phyloP scores from a whole-genome alignment of 805 yeast species.

The Tetrapisispora taiwanensis region DNA sequence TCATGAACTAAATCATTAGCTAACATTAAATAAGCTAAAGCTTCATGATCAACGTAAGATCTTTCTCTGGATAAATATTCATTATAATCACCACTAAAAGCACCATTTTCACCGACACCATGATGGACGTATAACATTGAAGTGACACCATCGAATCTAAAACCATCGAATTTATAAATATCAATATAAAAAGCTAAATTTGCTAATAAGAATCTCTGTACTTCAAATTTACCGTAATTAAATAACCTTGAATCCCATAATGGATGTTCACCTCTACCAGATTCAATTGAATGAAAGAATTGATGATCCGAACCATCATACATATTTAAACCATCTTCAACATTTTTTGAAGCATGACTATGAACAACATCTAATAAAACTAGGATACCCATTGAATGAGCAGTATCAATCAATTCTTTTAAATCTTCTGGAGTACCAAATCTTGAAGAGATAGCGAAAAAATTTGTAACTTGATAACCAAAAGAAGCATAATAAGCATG shows the following conservation, averaged over 20 bases:
- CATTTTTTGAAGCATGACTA: conserved; percentile 92
- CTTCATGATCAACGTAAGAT: conserved; percentile 75
- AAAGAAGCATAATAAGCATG: conserved; percentile 97
- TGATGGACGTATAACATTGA: conserved; percentile 87
- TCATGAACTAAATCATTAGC: conserved; percentile 72
- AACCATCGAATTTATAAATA: conserved; percentile 83
- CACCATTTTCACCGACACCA: conserved; percentile 74
- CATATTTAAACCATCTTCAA: conserved; percentile 82
- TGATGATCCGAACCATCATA: conserved; percentile 95
- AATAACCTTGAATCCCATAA: conserved; percentile 95
- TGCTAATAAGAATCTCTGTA: conserved; percentile 72
- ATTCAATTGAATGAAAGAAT: conserved; percentile 68
- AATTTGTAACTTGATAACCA: conserved; percentile 93
- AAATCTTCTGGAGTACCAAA: conserved; percentile 94
- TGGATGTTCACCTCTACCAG: conserved; percentile 79
- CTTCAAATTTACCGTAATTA: conserved; percentile 87
- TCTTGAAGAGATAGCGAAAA: conserved; percentile 82
- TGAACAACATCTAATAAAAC: conserved; percentile 90
- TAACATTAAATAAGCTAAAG: conserved; percentile 74
- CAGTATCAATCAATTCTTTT: conserved; percentile 81
- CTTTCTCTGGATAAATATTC: conserved; percentile 69
- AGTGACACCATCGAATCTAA: conserved; percentile 94
- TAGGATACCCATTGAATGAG: conserved; percentile 77
- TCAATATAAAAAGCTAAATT: conserved; percentile 79
- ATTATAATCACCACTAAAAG: conserved; percentile 84